A percentile compares a stretch with the other conserved stretches of the same genome.
Evolutionary conservation across 2,329 filamentous ascomycete species (phyloP).

Genomic region (Corynespora cassiicola): DNA sequence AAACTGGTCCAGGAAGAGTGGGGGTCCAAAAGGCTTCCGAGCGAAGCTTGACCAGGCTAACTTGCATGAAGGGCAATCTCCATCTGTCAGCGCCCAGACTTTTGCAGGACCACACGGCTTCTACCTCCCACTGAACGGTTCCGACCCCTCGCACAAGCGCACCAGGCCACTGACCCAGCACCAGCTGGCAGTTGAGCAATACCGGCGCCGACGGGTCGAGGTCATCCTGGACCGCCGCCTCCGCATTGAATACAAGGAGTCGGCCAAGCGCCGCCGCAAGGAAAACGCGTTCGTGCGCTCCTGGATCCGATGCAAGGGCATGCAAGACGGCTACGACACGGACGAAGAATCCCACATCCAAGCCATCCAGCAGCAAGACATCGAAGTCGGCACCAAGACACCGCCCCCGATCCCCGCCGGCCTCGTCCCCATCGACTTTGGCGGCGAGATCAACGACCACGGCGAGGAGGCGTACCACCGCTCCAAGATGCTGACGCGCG

Average conservation of each 20-base stretch:
- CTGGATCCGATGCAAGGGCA: slow-evolving; percentile 65
- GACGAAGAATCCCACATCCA: slow-evolving; percentile 45
- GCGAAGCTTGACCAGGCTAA: slow-evolving; percentile 38
- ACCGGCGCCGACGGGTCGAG: slow-evolving; percentile 79
- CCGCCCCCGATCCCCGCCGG: slow-evolving; percentile 54
- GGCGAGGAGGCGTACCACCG: slow-evolving; percentile 76
- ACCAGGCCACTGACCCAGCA: slow-evolving; percentile 80
- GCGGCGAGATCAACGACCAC: slow-evolving; percentile 71
- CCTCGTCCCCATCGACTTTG: slow-evolving; percentile 63
- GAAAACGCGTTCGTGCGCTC: slow-evolving; percentile 73
- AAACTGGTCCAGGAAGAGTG: slow-evolving; percentile 54
- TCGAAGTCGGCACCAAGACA: slow-evolving; percentile 32
- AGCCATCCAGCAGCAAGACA: slow-evolving; percentile 46
- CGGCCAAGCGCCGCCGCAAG: slow-evolving; percentile 66
- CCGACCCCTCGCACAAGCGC: slow-evolving; percentile 55
- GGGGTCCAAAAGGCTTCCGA: slow-evolving; percentile 36
- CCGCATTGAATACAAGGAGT: slow-evolving; percentile 68
- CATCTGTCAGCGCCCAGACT: slow-evolving; percentile 36
- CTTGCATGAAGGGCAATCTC: slow-evolving; percentile 42
- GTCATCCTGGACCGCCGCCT: slow-evolving; percentile 80
- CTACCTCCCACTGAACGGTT: slow-evolving; percentile 60
- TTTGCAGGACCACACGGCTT: slow-evolving; percentile 61
- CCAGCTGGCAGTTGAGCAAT: slow-evolving; percentile 80
- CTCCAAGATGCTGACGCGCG: slow-evolving; percentile 69
- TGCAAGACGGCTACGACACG: slow-evolving; percentile 55